Evolutionary conservation across 1,284 basidiomycete genomes (phyloP).

Genomic region (Sanghuangporus sanghuang): DNA sequence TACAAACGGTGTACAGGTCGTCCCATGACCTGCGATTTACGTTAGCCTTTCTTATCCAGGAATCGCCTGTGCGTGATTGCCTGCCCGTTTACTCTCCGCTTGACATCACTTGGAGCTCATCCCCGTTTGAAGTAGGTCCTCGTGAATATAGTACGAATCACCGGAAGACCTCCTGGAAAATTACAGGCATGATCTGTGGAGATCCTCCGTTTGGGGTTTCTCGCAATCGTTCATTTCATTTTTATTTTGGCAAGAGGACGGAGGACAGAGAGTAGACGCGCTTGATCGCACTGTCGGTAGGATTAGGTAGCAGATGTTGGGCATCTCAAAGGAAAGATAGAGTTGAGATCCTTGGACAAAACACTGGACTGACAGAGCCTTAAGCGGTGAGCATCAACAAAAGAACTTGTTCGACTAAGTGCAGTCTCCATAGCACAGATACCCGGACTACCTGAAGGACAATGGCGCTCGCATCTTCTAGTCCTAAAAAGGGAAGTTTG

Average conservation of each 20-base stretch:
- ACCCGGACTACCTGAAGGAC: constrained; percentile 16
- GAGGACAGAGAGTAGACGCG: neutral
- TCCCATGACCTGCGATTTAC: constrained; percentile 51
- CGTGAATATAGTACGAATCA: neutral
- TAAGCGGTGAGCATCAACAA: constrained; percentile 13
- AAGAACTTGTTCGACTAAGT: constrained; percentile 12
- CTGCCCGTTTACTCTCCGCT: neutral
- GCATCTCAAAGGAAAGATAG: constrained; percentile 9
- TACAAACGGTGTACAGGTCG: constrained; percentile 82
- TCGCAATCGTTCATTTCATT: neutral
- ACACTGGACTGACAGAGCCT: constrained; percentile 7
- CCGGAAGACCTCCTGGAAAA: neutral
- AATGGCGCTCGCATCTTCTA: constrained; percentile 8
- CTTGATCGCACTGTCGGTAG: neutral
- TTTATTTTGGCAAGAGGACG: neutral
- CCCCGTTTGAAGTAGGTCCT: neutral
- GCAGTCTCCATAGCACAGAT: constrained; percentile 17
- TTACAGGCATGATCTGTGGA: neutral
- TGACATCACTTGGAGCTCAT: neutral
- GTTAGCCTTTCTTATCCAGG: neutral
- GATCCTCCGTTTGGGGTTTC: neutral
- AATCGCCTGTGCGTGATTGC: neutral
- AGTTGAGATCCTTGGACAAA: constrained; percentile 15
- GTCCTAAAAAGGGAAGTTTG: constrained; percentile 10
- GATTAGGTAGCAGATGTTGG: neutral